Percentiles rank a stretch among this genome's conserved stretches.
Evolutionary conservation across 2,329 filamentous ascomycete species (phyloP).

Genomic region (Curvularia verruculosa): DNA sequence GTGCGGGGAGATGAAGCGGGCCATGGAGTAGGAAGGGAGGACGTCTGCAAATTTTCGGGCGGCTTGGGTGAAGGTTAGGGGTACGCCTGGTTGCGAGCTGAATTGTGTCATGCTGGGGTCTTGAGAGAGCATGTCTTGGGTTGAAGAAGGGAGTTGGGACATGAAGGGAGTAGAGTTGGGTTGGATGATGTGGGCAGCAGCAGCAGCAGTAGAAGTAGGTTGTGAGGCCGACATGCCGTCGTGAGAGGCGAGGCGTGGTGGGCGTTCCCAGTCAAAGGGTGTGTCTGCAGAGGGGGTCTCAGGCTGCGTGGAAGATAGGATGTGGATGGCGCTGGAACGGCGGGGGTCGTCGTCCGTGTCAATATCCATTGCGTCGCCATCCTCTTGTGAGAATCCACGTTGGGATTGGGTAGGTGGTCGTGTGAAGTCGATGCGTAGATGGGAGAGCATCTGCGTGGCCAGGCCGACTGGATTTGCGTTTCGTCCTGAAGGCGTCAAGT

Average conservation of each 20-base stretch:
- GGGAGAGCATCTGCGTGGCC: slow-evolving; percentile 94
- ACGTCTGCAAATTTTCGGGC: slow-evolving; percentile 90
- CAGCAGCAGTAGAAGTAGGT: slow-evolving; percentile 44
- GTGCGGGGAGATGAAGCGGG: slow-evolving; percentile 88
- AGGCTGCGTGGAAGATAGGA: slow-evolving; percentile 82
- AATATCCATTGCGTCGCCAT: slow-evolving; percentile 62
- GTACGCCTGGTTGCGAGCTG: slow-evolving; percentile 76
- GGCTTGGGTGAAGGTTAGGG: slow-evolving; percentile 84
- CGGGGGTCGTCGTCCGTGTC: slow-evolving; percentile 65
- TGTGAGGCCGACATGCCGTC: slow-evolving; percentile 45
- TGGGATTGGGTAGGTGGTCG: slow-evolving; percentile 65
- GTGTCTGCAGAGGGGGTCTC: slow-evolving; percentile 76
- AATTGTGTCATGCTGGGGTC: slow-evolving; percentile 88
- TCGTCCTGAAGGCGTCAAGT: slow-evolving; percentile 75
- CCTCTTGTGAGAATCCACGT: slow-evolving; percentile 48
- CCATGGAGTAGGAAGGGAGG: slow-evolving; percentile 82
- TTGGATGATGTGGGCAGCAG: slow-evolving; percentile 13
- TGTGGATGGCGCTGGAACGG: slow-evolving; percentile 48
- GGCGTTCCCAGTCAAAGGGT: slow-evolving; percentile 87
- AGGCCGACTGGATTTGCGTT: slow-evolving; percentile 80
- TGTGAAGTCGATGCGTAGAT: slow-evolving; percentile 84
- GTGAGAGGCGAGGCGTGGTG: slow-evolving; percentile 56
- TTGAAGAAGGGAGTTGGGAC: slow-evolving; percentile 44
- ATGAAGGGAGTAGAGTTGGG: slow-evolving; percentile 29
- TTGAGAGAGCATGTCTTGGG: slow-evolving; percentile 71